phyloP scores from a whole-genome alignment of 202 grass and related monocot genomes.

The Schoenoplectus triqueter region DNA sequence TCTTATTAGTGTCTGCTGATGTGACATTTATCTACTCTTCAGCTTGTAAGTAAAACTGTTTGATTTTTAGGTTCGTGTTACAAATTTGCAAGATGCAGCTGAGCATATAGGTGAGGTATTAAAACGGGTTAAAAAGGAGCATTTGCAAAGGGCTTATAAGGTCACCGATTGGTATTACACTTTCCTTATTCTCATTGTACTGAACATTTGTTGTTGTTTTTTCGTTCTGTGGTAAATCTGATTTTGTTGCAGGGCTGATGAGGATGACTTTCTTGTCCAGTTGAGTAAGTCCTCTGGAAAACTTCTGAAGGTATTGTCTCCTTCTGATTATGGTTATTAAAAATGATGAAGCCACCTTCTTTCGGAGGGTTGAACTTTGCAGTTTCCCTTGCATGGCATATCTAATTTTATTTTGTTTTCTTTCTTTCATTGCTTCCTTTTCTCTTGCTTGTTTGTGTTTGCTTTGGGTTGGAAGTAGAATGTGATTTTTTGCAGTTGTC shows the following conservation, averaged over 20 bases:
- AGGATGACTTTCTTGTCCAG: too few relatives aligned
- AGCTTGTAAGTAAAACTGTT: conserved; percentile 23
- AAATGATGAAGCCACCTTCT: not conserved
- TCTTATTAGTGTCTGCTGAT: not conserved
- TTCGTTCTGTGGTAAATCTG: too few relatives aligned
- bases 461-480: not conserved
- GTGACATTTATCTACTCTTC: conserved; percentile 18
- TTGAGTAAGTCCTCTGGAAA: conserved; percentile 47
- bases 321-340: conserved; percentile 20
- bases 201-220: too few relatives aligned
- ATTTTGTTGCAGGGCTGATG: too few relatives aligned
- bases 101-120: conserved; percentile 98
- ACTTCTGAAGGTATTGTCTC: conserved; percentile 68
- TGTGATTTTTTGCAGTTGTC: not conserved
- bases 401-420: not conserved
- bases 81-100: conserved; percentile 91
- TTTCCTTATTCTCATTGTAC: too few relatives aligned
- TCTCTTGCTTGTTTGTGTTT: conserved; percentile 8
- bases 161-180: too few relatives aligned
- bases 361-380: conserved; percentile 10
- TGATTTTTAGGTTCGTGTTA: conserved; percentile 76
- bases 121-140: conserved; percentile 85
- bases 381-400: not conserved
- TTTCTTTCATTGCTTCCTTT: not conserved
- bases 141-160: conserved; percentile 59